A percentile compares a stretch with the other conserved stretches of the same genome.
phyloP scores from a whole-genome alignment of 768 basidiomycete species.

The Termitomyces sp. region DNA sequence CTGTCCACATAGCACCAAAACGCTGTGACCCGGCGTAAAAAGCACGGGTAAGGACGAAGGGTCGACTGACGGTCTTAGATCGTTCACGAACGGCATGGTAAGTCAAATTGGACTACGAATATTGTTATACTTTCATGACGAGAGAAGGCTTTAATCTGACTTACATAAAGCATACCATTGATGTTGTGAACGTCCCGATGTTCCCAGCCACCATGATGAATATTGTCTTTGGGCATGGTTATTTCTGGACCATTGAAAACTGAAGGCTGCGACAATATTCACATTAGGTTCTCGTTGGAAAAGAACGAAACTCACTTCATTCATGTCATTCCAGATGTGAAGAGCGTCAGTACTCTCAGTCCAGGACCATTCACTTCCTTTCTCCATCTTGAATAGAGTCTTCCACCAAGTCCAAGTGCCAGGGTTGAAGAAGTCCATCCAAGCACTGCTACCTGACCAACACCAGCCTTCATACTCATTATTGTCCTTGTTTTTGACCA shows the following conservation, averaged over 20 bases:
- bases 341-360: slow-evolving; percentile 75
- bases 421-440: slow-evolving; percentile 98
- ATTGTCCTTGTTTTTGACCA: slow-evolving; percentile 78
- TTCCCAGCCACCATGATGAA: slow-evolving; percentile 96
- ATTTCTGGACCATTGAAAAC: slow-evolving; percentile 99
- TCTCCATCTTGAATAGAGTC: slow-evolving; percentile 65
- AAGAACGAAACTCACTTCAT: slow-evolving; percentile 58
- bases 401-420: slow-evolving; percentile 89
- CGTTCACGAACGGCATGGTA: slow-evolving; percentile 74
- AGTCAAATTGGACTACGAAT: slow-evolving; percentile 74
- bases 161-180: slow-evolving; percentile 89
- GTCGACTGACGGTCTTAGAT: slow-evolving; percentile 70
- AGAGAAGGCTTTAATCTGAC: slow-evolving; percentile 19
- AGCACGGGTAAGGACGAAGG: slow-evolving; percentile 92
- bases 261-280: slow-evolving; percentile 58
- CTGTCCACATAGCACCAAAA: slow-evolving; percentile 98
- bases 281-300: slow-evolving; percentile 9
- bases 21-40: slow-evolving; percentile 96
- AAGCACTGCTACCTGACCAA: slow-evolving; percentile 94
- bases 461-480: slow-evolving; percentile 97
- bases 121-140: neutral
- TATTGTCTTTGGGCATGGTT: slow-evolving; percentile 53
- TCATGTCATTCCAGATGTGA: slow-evolving; percentile 99
- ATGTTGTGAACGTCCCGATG: slow-evolving; percentile 97
- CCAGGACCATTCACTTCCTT: slow-evolving; percentile 64